These are phyloP conservation scores for Sordariomycetes sp. DNA, from an alignment of 2,329 filamentous ascomycete genomes.

Conservation along the genomic window DNA sequence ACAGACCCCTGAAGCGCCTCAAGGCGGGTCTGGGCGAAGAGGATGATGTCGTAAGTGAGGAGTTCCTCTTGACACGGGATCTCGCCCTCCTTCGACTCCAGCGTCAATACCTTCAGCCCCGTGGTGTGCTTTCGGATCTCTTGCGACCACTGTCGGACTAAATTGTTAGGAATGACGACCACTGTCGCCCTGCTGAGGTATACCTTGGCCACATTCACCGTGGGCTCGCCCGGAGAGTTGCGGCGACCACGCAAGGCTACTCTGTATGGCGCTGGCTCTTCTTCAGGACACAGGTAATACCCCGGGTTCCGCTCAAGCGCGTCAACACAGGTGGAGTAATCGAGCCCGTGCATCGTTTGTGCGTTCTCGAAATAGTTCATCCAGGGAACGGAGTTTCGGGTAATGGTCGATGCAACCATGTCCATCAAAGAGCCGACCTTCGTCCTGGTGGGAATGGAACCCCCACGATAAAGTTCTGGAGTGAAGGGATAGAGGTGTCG, in stretches of 20 bases:
- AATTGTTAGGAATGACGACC: slow-evolving; percentile 71
- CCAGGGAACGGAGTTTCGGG: slow-evolving; percentile 61
- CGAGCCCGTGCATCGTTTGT: slow-evolving; percentile 29
- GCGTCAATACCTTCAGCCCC: slow-evolving; percentile 52
- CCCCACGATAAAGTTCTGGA: slow-evolving; percentile 46
- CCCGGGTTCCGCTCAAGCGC: slow-evolving; percentile 48
- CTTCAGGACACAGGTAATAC: slow-evolving; percentile 41
- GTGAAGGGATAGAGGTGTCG: slow-evolving; percentile 55
- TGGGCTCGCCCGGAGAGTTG: background rate
- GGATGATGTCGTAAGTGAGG: slow-evolving; percentile 59
- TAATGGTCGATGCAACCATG: slow-evolving; percentile 64
- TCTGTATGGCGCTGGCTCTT: slow-evolving; percentile 20
- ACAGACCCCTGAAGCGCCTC: slow-evolving; percentile 36
- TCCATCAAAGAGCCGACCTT: slow-evolving; percentile 55
- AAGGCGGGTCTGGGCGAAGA: slow-evolving; percentile 67
- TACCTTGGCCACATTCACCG: slow-evolving; percentile 26
- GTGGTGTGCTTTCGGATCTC: slow-evolving; percentile 72
- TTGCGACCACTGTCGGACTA: slow-evolving; percentile 72
- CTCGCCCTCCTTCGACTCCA: slow-evolving; percentile 21
- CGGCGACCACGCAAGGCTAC: background rate
- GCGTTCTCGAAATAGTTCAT: slow-evolving; percentile 48
- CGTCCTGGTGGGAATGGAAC: slow-evolving; percentile 24
- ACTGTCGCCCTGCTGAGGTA: slow-evolving; percentile 60
- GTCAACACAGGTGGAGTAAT: slow-evolving; percentile 42
- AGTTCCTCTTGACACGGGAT: slow-evolving; percentile 51